Conservation (phyloP, 2,329 filamentous ascomycete species). For the Epichloe hybrida region DNA sequence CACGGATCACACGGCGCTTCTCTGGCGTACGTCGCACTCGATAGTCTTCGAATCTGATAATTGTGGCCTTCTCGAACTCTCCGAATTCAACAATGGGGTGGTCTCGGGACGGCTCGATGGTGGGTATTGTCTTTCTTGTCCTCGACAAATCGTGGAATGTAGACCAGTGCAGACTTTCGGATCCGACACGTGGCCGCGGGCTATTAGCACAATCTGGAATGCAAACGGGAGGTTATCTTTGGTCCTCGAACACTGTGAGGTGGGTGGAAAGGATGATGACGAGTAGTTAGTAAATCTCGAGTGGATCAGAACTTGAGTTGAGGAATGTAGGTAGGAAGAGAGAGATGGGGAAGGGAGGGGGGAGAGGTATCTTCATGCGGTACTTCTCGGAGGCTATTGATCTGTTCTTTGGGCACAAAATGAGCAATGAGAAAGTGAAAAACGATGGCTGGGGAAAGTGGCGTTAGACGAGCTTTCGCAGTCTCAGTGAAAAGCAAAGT, state of each 20-base stretch:
- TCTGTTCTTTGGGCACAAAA: background rate
- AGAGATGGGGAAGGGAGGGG: background rate
- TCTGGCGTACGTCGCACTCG: background rate
- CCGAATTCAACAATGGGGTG: background rate
- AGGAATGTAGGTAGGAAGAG: conserved; percentile 3
- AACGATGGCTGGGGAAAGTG: background rate
- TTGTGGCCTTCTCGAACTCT: background rate
- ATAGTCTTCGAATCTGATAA: background rate
- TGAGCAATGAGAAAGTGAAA: background rate
- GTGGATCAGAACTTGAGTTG: conserved; percentile 2
- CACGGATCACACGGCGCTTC: background rate
- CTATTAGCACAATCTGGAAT: conserved; percentile 2
- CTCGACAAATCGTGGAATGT: conserved; percentile 1
- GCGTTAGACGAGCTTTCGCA: background rate
- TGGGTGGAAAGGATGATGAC: background rate
- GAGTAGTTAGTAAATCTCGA: background rate
- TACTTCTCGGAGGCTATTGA: background rate
- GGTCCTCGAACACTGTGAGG: background rate
- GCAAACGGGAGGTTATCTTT: background rate
- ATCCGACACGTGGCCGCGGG: background rate
- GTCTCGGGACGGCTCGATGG: conserved; percentile 3
- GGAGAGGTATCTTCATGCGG: background rate
- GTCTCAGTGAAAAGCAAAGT: too few relatives aligned
- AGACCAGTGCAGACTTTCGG: background rate
- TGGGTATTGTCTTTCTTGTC: background rate